Conservation (phyloP, 768 basidiomycete species). For the Psilocybe sp. region DNA sequence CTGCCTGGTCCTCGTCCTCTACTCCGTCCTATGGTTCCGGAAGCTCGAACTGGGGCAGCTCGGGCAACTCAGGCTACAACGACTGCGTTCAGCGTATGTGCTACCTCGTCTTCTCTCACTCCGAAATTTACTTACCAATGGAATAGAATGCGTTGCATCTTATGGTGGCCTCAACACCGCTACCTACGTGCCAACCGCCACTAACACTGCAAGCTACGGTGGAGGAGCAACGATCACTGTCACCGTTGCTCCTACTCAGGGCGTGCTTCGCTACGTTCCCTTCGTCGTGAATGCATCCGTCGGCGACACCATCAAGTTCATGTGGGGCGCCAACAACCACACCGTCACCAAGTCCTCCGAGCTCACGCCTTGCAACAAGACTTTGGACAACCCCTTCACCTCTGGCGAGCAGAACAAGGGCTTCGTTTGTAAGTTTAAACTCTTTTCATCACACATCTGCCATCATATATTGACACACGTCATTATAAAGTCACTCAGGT, state of each 20-base stretch:
- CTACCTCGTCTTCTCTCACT: no score
- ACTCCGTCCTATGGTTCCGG: constrained; percentile 64
- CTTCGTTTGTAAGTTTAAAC: constrained; percentile 53
- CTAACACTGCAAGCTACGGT: constrained; percentile 32
- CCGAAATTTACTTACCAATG: not conserved
- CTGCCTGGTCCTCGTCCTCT: constrained; percentile 26
- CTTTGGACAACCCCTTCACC: constrained; percentile 52
- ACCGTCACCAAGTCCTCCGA: constrained; percentile 79
- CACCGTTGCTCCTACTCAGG: constrained; percentile 74
- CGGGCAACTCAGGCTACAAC: constrained; percentile 51
- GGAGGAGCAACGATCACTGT: constrained; percentile 68
- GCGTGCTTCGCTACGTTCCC: constrained; percentile 73
- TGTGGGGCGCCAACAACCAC: constrained; percentile 79
- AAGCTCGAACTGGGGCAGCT: constrained; percentile 51
- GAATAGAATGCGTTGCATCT: constrained; percentile 62
- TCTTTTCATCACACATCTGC: not conserved
- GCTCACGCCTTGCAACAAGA: constrained; percentile 73
- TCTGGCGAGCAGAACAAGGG: constrained; percentile 62
- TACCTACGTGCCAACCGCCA: constrained; percentile 23
- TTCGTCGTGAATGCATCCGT: constrained; percentile 73
- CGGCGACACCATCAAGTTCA: constrained; percentile 74
- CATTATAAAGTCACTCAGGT: constrained; percentile 54
- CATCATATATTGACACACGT: not conserved
- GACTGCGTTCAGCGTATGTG: constrained; percentile 69
- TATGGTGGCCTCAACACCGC: constrained; percentile 39